Conservation (phyloP, 2,329 filamentous ascomycete genomes). For the Claviceps spartinae region DNA sequence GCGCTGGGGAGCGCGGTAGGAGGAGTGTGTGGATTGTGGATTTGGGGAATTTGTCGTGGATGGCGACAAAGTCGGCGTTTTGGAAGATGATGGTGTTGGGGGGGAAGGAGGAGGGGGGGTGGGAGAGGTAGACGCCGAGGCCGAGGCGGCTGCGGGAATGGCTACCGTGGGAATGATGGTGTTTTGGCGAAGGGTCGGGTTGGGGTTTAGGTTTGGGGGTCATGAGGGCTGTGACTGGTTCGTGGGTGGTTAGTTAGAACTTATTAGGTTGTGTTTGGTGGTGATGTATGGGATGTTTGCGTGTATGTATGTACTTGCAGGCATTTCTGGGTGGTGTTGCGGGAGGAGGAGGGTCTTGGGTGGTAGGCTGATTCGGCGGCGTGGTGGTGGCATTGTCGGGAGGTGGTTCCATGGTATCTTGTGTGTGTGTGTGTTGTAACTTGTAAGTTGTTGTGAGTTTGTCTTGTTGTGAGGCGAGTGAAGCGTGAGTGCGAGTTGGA, state of each 20-base stretch:
- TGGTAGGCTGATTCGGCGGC: conserved; percentile 29
- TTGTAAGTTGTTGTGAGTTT: too few species aligned
- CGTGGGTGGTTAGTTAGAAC: too few species aligned
- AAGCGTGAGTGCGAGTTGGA: too few species aligned
- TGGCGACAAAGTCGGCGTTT: conserved; percentile 55
- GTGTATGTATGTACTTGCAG: conserved; percentile 19
- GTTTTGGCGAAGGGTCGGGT: conserved; percentile 20
- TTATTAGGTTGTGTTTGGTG: too few species aligned
- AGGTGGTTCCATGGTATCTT: neutral
- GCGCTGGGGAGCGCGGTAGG: conserved; percentile 55
- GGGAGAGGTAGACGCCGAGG: conserved; percentile 50
- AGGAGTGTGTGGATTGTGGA: conserved; percentile 73
- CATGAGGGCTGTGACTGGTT: conserved; percentile 24
- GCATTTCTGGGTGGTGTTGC: conserved; percentile 23
- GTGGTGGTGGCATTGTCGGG: conserved; percentile 15
- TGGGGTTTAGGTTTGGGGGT: conserved; percentile 1
- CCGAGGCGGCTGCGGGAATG: conserved; percentile 36
- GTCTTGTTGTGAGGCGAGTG: too few species aligned
- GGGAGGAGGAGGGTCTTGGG: conserved; percentile 18
- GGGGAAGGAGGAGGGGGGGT: conserved; percentile 49
- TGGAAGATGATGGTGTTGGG: conserved; percentile 50
- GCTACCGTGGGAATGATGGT: conserved; percentile 10
- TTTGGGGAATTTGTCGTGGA: conserved; percentile 80
- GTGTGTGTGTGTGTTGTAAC: neutral
- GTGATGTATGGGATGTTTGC: neutral